Base-by-base conservation (phyloP, 768 basidiomycete genomes). In the Gelatoporia subvermispora region DNA sequence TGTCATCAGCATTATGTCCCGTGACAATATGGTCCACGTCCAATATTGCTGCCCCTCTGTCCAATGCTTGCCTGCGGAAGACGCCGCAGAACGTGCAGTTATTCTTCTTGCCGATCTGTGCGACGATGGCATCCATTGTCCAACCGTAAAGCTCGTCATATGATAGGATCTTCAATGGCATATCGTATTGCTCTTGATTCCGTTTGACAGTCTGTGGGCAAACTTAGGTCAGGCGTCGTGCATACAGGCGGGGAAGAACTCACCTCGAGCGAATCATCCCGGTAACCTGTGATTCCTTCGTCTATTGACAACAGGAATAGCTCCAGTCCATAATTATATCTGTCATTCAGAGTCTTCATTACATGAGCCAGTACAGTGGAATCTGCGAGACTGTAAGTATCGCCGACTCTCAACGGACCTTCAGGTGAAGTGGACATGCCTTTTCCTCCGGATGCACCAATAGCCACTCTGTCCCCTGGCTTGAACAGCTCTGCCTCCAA, bases 71-170 rank as follows among this genome's bases (percentile, higher is more conserved):
- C 39, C 96, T 77, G 48, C 96, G 76, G 63, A 99, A 99, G 2
- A 99, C 96, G 17, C 96, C 96, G 60, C 96, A 99, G 68, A 97
- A 99, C 0, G 96, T 99, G 67, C 96, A 99, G 60, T 98, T 99
- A 59, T 96, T 97, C 76, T 96, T 96, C 71, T 81, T 83, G 25
- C 96, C 96, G 21, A 98, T 82, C 65, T 94, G 84, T n/a, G 84
- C 77, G 40, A 99, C 95, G 48, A 99, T 90, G 15, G 81, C 78
- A 58, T 99, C 96, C 95, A 99, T 99, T 2, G 95, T 98, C 95
- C 96, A 98, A 16, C 96, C 96, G 57, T 98, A 99, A 4, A 98
- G 77, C 59, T 97, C 94, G 53, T 92, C 84, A 54, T 99, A 99
- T 1, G 90, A 91, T 21, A 98, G 75, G 48, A 99, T 97, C 71